Conservation (phyloP, 2,329 filamentous ascomycete species). For the Bertia moriformis region DNA sequence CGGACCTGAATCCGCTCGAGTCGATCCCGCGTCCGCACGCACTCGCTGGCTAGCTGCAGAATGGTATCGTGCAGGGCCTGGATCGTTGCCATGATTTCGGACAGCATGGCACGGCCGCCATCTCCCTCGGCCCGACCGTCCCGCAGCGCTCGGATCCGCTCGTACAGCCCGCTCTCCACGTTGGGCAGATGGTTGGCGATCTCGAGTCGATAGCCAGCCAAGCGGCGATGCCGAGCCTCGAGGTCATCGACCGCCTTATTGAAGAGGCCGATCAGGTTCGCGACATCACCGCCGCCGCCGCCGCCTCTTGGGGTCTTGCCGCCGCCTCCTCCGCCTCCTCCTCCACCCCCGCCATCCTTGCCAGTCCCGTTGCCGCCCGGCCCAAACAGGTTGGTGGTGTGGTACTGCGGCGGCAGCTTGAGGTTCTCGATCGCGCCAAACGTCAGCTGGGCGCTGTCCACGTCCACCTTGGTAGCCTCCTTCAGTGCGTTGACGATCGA, state of each 20-base stretch:
- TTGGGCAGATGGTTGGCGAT: slow-evolving; percentile 31
- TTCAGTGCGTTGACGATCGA: slow-evolving; percentile 41
- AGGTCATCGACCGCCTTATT: slow-evolving; percentile 26
- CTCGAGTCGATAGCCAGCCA: slow-evolving; percentile 27
- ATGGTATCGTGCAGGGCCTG: not conserved
- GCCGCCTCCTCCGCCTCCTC: no score
- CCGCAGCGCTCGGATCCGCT: slow-evolving; percentile 7
- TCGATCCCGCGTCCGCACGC: not conserved
- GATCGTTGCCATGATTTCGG: not conserved
- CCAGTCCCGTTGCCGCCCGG: slow-evolving; percentile 19
- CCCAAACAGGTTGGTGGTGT: slow-evolving; percentile 28
- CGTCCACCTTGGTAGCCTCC: slow-evolving; percentile 46
- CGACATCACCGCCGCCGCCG: no score
- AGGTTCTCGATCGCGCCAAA: slow-evolving; percentile 65
- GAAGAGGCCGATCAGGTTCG: slow-evolving; percentile 28
- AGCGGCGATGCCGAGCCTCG: slow-evolving; percentile 24
- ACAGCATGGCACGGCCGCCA: not conserved
- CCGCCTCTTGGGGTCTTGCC: no score
- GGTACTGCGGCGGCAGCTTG: slow-evolving; percentile 47
- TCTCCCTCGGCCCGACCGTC: slow-evolving; percentile 5
- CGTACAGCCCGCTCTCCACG: slow-evolving; percentile 29
- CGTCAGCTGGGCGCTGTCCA: slow-evolving; percentile 53
- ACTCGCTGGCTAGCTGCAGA: not conserved
- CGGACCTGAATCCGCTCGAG: not conserved
- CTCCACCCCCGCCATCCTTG: no score